Evolutionary conservation across 148 eudicot species (phyloP).

Genomic region (Spergularia bocconei): DNA sequence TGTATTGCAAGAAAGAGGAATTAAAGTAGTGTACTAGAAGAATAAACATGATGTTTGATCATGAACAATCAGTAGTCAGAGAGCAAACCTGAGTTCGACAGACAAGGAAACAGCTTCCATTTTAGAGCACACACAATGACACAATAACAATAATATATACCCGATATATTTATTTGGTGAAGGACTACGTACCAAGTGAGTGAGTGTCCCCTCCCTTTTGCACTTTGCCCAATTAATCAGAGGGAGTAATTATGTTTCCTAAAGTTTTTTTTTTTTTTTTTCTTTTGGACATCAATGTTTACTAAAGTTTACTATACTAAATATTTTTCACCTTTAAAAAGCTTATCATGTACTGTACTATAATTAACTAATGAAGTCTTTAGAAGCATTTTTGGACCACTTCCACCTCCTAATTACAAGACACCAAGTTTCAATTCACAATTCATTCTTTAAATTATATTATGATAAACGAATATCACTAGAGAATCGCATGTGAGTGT

Average conservation of each 20-base stretch:
- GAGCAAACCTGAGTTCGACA: constrained; percentile 28
- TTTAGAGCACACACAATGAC: neutral
- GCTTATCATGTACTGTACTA: too few relatives aligned
- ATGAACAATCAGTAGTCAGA: neutral
- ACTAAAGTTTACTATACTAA: constrained; percentile 14
- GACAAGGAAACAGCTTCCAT: constrained; percentile 18
- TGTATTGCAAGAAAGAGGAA: too few relatives aligned
- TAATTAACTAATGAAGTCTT: neutral
- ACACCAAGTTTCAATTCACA: too few relatives aligned
- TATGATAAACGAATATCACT: too few relatives aligned
- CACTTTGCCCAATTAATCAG: constrained; percentile 7
- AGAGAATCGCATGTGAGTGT: too few relatives aligned
- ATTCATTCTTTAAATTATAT: too few relatives aligned
- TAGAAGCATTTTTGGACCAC: constrained; percentile 12
- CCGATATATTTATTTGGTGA: neutral
- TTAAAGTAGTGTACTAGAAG: too few relatives aligned
- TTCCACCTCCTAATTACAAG: neutral
- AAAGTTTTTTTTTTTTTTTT: too few relatives aligned
- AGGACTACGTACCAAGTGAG: neutral
- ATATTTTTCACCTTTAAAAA: neutral
- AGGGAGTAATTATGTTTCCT: neutral
- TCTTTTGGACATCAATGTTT: neutral
- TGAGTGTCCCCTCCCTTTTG: neutral
- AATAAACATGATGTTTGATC: too few relatives aligned
- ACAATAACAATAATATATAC: too few relatives aligned